Percentiles rank a stretch among this genome's conserved stretches.
Conservation (phyloP, 495 filamentous ascomycete species). For the Annulohypoxylon moriforme region DNA sequence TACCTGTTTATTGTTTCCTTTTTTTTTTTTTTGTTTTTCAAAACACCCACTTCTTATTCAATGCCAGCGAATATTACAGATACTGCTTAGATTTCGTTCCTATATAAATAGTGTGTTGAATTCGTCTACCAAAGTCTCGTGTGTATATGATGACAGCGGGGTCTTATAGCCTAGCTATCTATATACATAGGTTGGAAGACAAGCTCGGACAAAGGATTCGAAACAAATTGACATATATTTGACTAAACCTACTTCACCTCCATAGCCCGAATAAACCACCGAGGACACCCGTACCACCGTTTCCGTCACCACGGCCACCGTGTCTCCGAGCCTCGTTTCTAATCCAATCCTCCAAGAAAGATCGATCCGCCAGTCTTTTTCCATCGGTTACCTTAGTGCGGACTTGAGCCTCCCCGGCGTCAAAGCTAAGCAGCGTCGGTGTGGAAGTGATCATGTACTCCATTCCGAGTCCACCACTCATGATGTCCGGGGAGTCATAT, state of each 20-base stretch:
- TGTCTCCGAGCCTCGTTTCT: slow-evolving; percentile 65
- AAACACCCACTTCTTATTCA: background rate
- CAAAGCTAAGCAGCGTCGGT: slow-evolving; percentile 76
- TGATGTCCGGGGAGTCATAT: slow-evolving; percentile 69
- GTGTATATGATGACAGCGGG: background rate
- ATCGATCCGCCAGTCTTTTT: slow-evolving; percentile 63
- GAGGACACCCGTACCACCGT: slow-evolving; percentile 49
- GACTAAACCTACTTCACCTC: slow-evolving; percentile 21
- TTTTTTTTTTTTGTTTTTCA: no score
- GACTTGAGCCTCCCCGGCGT: slow-evolving; percentile 67
- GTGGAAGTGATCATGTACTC: slow-evolving; percentile 72
- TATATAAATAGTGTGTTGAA: background rate
- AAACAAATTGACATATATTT: background rate
- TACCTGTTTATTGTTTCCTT: no score
- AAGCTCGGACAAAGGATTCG: background rate
- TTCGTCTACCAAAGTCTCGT: background rate
- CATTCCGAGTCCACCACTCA: slow-evolving; percentile 62
- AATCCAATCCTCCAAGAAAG: slow-evolving; percentile 71
- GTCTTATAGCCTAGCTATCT: background rate
- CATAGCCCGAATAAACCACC: slow-evolving; percentile 59
- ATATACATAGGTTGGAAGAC: background rate
- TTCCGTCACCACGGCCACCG: slow-evolving; percentile 58
- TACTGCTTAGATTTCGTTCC: background rate
- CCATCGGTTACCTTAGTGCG: slow-evolving; percentile 65
- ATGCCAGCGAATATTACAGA: background rate